Percentiles rank a stretch among this genome's conserved stretches.
Conservation (phyloP, 352 stramenopile species). For the Phytopythium boreale region DNA sequence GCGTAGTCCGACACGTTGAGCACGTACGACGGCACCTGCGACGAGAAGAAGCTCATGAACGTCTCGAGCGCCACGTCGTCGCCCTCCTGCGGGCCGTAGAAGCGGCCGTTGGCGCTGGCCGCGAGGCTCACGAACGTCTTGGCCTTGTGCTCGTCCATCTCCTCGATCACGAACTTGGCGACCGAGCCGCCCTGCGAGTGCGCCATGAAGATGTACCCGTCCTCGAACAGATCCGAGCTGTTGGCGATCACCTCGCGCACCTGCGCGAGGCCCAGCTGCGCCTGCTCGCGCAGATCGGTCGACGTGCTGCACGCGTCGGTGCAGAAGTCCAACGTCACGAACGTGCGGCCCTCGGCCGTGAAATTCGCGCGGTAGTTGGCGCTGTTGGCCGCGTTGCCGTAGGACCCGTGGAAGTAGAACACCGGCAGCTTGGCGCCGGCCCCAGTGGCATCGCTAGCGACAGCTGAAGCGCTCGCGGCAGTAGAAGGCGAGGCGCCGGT, state of each 20-base stretch:
- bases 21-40: conserved; percentile 9
- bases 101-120: conserved; percentile 26
- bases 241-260: conserved; percentile 21
- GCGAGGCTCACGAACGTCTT: conserved; percentile 28
- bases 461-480: no score
- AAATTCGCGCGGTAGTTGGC: conserved; percentile 21
- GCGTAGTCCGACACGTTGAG: conserved; percentile 14
- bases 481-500: no score
- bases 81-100: conserved; percentile 23
- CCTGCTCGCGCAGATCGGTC: conserved; percentile 14
- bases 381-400: conserved; percentile 12
- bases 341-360: conserved; percentile 17
- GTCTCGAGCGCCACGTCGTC: conserved; percentile 16
- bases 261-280: conserved; percentile 21
- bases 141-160: conserved; percentile 20
- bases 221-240: conserved; percentile 14
- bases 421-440: conserved; percentile 20
- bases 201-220: conserved; percentile 35
- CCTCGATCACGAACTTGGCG: conserved; percentile 23
- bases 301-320: conserved; percentile 13
- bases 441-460: background rate
- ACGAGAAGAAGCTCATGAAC: conserved; percentile 16
- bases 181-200: conserved; percentile 31
- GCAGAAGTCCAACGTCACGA: conserved; percentile 29
- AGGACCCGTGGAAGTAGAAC: conserved; percentile 35